These are phyloP conservation scores for Alopecurus myosuroides DNA, from an alignment of 176 grass and related monocot species.

Conservation along the genomic window DNA sequence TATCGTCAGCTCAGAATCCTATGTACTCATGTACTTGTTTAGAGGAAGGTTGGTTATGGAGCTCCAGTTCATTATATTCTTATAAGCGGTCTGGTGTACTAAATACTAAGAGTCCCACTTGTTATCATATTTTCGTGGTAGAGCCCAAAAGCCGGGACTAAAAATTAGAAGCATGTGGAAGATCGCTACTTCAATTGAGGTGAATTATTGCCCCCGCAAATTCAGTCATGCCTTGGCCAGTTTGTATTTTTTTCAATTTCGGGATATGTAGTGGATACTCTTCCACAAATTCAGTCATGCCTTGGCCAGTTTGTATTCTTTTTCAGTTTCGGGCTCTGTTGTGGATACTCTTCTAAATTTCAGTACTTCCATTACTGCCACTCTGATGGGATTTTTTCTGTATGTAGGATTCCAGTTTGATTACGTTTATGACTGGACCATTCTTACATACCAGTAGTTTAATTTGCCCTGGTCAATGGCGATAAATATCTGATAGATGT, in stretches of 20 bases:
- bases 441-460: constrained; percentile 73
- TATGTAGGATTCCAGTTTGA: constrained; percentile 88
- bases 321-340: too few relatives aligned
- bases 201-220: background rate
- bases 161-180: constrained; percentile 92
- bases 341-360: constrained; percentile 79
- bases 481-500: constrained; percentile 11
- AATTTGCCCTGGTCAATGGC: background rate
- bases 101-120: background rate
- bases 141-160: constrained; percentile 82
- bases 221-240: background rate
- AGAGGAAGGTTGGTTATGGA: constrained; percentile 72
- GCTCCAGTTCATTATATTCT: background rate
- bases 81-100: background rate
- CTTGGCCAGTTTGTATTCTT: too few relatives aligned
- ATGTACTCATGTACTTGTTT: constrained; percentile 92
- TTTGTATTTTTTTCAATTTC: background rate
- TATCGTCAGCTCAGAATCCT: too few relatives aligned
- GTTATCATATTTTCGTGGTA: constrained; percentile 72
- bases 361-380: constrained; percentile 81
- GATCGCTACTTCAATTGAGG: constrained; percentile 82
- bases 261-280: constrained; percentile 74
- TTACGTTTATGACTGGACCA: constrained; percentile 97
- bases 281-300: too few relatives aligned
- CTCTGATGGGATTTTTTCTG: constrained; percentile 4